Conservation (phyloP, 768 basidiomycete species). For the Piloderma croceum region DNA sequence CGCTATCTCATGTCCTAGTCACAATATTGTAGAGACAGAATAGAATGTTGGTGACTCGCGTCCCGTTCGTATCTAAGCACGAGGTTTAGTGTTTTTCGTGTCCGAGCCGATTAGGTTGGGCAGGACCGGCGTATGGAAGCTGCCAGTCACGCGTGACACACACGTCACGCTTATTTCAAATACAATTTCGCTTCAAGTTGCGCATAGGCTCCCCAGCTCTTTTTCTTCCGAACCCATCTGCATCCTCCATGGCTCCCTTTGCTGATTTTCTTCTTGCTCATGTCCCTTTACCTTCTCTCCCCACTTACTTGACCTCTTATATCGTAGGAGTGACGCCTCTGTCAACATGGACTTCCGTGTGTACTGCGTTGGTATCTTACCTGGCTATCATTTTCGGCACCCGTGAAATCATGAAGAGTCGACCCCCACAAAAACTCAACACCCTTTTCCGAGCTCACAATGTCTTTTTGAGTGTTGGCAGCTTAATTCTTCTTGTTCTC, state of each 20-base stretch:
- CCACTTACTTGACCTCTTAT: conserved; percentile 55
- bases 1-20: too few species aligned
- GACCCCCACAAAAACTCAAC: conserved; percentile 69
- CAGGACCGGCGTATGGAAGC: too few species aligned
- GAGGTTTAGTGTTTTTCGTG: too few species aligned
- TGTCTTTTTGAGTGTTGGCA: conserved; percentile 78
- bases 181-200: background rate
- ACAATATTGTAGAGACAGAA: too few species aligned
- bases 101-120: too few species aligned
- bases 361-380: conserved; percentile 68
- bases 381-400: conserved; percentile 85
- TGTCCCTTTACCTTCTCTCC: conserved; percentile 50
- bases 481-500: conserved; percentile 75
- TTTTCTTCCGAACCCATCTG: conserved; percentile 5
- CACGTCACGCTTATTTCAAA: conserved; percentile 22
- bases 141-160: conserved; percentile 6
- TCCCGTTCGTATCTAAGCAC: too few species aligned
- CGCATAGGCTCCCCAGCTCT: too few species aligned
- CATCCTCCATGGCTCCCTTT: conserved; percentile 57
- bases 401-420: conserved; percentile 77
- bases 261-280: conserved; percentile 63
- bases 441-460: conserved; percentile 88
- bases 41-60: too few species aligned
- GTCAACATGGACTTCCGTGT: conserved; percentile 73
- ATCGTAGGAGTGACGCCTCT: conserved; percentile 73